Conservation (phyloP, 805 yeast genomes). For the Blastobotrys americana region DNA sequence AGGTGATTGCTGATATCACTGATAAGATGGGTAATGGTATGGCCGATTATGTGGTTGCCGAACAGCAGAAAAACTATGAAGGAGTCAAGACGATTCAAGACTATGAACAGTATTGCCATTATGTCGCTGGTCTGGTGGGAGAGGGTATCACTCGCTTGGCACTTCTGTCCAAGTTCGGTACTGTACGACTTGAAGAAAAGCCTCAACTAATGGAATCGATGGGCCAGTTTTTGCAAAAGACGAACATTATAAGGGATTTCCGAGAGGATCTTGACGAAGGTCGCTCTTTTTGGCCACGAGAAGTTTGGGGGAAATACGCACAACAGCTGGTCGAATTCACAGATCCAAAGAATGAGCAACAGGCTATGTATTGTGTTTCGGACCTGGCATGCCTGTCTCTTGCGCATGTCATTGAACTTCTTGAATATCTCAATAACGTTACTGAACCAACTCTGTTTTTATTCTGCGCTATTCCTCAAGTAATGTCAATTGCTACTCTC, state of each 20-base stretch:
- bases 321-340: conserved; percentile 50
- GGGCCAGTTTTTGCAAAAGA: conserved; percentile 94
- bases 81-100: conserved; percentile 77
- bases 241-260: conserved; percentile 92
- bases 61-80: conserved; percentile 58
- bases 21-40: conserved; percentile 92
- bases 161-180: conserved; percentile 66
- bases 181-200: conserved; percentile 43
- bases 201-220: conserved; percentile 65
- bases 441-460: conserved; percentile 77
- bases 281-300: conserved; percentile 93
- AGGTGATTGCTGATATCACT: conserved; percentile 69
- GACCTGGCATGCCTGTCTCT: conserved; percentile 76
- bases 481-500: conserved; percentile 95
- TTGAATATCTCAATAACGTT: conserved; percentile 67
- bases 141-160: conserved; percentile 86
- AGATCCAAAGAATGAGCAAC: conserved; percentile 38
- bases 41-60: conserved; percentile 85
- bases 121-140: conserved; percentile 97
- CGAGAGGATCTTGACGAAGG: conserved; percentile 88
- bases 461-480: conserved; percentile 97
- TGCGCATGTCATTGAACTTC: conserved; percentile 66
- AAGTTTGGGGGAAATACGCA: conserved; percentile 84
- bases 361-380: conserved; percentile 70
- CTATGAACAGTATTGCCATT: conserved; percentile 87